Conservation (phyloP, 129 eudicot genomes). For the Centaurea solstitialis region DNA sequence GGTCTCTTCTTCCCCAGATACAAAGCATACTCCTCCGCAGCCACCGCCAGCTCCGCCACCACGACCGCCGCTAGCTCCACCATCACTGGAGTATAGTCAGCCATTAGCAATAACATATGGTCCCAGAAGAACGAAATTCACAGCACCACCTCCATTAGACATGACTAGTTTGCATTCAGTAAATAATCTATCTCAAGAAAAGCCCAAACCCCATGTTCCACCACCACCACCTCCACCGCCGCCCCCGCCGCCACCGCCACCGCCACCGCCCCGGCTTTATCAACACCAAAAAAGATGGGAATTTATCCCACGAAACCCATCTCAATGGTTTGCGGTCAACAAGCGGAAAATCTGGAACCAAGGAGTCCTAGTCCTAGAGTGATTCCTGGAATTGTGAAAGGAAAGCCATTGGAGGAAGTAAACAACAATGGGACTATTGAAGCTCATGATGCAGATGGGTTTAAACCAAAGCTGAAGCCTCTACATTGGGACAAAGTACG, state of each 20-base stretch:
- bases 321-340: constrained; percentile 22
- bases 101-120: constrained; percentile 43
- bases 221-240: constrained; percentile 67
- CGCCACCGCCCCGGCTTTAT: constrained; percentile 7
- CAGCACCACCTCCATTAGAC: constrained; percentile 76
- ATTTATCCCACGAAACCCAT: constrained; percentile 15
- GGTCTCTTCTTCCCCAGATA: constrained; percentile 64
- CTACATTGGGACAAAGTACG: constrained; percentile 98
- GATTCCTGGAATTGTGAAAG: constrained; percentile 39
- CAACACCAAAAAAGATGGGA: constrained; percentile 39
- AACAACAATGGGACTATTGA: constrained; percentile 38
- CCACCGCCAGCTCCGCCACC: constrained; percentile 40
- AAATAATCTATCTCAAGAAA: constrained; percentile 38
- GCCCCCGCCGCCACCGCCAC: constrained; percentile 39
- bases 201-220: constrained; percentile 33
- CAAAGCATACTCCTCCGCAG: constrained; percentile 48
- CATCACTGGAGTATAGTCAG: constrained; percentile 31
- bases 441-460: constrained; percentile 63
- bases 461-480: constrained; percentile 86
- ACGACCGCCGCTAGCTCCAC: constrained; percentile 25
- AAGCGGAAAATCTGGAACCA: constrained; percentile 27
- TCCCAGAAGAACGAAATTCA: constrained; percentile 54
- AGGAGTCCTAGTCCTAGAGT: constrained; percentile 39
- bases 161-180: constrained; percentile 52
- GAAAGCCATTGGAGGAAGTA: constrained; percentile 32